Percentiles rank a stretch among this genome's conserved stretches.
Evolutionary conservation across 495 filamentous ascomycete genomes (phyloP).

Genomic region (Trichoderma reesei): DNA sequence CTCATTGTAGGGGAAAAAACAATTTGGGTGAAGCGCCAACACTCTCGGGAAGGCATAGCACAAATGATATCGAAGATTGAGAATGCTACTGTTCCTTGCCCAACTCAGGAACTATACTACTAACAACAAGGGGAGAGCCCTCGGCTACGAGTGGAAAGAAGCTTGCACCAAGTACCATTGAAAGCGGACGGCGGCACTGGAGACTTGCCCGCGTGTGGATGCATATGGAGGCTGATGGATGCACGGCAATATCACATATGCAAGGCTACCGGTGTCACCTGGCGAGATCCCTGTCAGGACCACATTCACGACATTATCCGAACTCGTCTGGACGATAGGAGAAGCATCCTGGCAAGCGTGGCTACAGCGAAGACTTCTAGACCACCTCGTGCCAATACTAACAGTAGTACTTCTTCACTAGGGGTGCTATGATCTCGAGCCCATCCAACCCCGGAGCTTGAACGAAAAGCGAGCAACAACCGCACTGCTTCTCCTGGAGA

Average conservation of each 20-base stretch:
- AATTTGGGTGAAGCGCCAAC: not conserved
- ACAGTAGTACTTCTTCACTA: too few relatives aligned
- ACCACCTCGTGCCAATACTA: not conserved
- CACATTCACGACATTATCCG: slow-evolving; percentile 2
- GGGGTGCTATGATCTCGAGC: too few relatives aligned
- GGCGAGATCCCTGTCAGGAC: not conserved
- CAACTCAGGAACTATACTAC: too few relatives aligned
- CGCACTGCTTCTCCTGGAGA: not conserved
- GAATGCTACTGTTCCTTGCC: not conserved
- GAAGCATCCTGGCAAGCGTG: not conserved
- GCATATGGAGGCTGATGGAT: not conserved
- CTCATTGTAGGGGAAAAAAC: not conserved
- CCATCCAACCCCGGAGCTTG: too few relatives aligned
- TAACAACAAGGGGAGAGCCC: not conserved
- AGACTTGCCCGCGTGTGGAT: not conserved
- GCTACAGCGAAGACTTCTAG: not conserved
- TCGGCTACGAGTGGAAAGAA: not conserved
- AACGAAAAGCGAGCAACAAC: not conserved
- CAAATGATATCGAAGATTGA: not conserved
- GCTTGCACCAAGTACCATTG: not conserved
- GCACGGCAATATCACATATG: slow-evolving; percentile 9
- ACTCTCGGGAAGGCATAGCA: not conserved
- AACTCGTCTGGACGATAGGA: not conserved
- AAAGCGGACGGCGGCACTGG: not conserved
- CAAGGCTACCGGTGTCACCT: slow-evolving; percentile 5